Evolutionary conservation across 768 basidiomycete species (phyloP), one percentile per base, ranked within the genome.

Genomic region (Imleria badia): DNA sequence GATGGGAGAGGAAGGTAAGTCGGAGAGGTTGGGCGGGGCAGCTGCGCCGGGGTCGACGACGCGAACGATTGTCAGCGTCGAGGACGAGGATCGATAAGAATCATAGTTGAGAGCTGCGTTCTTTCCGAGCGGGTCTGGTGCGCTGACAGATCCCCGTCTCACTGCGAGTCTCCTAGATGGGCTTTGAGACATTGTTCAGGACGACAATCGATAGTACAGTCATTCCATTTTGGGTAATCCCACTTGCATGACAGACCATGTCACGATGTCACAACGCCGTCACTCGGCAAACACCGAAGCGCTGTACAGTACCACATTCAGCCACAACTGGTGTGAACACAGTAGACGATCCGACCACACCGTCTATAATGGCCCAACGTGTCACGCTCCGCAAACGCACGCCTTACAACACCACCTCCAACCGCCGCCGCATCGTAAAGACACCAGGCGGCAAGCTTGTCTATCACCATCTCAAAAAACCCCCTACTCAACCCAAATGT

Each of bases 371-470:
- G 96, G 94, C 93, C 76, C 96, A 98, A 86, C 94, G 97, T 72
- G 95, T 99, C 69, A 97, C 94, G 68, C 93, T 99, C 80, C 90
- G 97, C 81, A 99, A 97, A 78, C 93, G 97, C 73, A 87, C 88
- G 64, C 86, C 94, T 20, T 97, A 99, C 84, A 98, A 97, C 86
- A 98, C 97, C 76, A 86, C 87, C 67, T 98, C 96, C 55, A 94
- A 89, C 84, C 86, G 93, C 72, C 83, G 95, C 72, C 88, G 94
- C 65, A 83, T 98, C 62, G 86, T 98, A 57, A 98, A 98, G 83
- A 98, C 97, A 35, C 97, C 97, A 51, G 97, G 96, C 77, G 97
- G 97, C 62, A 93, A 90, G 78, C 89, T 98, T 66, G 93, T 96
- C 66, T 95, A 96, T 79, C 95, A 98, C 80, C 91, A 97, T 75